These are phyloP conservation scores for Dianthus caryophyllus DNA, from an alignment of 148 eudicot species.

Conservation along the genomic window DNA sequence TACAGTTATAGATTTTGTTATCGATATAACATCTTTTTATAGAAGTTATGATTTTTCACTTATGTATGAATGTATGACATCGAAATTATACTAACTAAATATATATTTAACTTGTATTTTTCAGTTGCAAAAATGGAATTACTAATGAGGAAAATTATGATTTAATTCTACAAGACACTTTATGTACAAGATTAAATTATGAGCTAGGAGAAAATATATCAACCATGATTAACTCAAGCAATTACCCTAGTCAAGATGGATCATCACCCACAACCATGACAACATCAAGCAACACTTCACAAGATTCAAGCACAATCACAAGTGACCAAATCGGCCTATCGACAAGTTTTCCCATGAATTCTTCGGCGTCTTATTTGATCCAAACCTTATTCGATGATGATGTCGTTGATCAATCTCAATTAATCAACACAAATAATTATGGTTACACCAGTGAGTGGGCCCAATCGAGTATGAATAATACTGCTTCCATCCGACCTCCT, in stretches of 20 bases:
- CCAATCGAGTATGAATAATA: neutral
- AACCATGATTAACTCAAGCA: constrained; percentile 9
- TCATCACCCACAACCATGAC: constrained; percentile 16
- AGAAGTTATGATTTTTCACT: no score
- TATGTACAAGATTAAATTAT: constrained; percentile 32
- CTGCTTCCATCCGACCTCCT: neutral
- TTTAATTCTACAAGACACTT: constrained; percentile 35
- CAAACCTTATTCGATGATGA: constrained; percentile 44
- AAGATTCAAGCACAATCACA: constrained; percentile 28
- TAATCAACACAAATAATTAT: constrained; percentile 22
- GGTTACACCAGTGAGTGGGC: neutral
- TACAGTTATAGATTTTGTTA: no score
- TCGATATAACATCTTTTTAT: no score
- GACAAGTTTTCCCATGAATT: constrained; percentile 32
- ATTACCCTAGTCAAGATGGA: constrained; percentile 11
- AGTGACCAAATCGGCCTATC: constrained; percentile 14
- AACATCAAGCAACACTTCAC: constrained; percentile 21
- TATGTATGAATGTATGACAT: no score
- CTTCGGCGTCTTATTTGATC: constrained; percentile 39
- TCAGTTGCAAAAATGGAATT: constrained; percentile 34
- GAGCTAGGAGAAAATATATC: constrained; percentile 1
- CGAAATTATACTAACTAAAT: neutral
- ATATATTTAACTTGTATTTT: neutral
- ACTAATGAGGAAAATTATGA: constrained; percentile 33
- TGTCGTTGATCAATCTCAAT: constrained; percentile 9